Evolutionary conservation across 257 asterid species (phyloP).

Genomic region (Voacanga thouarsii): DNA sequence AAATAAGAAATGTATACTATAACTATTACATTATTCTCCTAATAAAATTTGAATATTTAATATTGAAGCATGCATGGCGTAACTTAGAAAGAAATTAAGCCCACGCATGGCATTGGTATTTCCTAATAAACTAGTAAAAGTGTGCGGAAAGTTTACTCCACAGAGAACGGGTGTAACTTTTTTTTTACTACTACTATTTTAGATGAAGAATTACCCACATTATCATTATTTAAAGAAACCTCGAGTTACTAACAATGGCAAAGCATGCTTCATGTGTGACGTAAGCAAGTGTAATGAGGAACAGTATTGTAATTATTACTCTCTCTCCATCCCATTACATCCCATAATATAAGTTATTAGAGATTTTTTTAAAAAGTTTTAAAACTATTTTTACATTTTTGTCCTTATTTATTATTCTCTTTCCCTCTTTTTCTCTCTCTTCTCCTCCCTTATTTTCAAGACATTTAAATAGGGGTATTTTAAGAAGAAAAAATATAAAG

Average conservation of each 20-base stretch:
- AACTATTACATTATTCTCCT: not conserved
- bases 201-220: not conserved
- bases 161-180: slow-evolving; percentile 7
- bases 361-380: no score
- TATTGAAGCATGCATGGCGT: not conserved
- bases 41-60: not conserved
- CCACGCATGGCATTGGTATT: slow-evolving; percentile 4
- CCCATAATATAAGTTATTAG: no score
- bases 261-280: slow-evolving; percentile 37
- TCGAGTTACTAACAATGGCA: slow-evolving; percentile 29
- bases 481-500: no score
- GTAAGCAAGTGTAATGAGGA: slow-evolving; percentile 10
- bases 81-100: not conserved
- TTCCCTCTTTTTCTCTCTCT: no score
- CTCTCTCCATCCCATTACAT: no score
- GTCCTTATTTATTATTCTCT: no score
- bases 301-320: no score
- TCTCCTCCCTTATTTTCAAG: no score
- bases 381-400: no score
- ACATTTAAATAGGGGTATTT: no score
- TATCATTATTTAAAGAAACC: slow-evolving; percentile 10
- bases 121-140: not conserved
- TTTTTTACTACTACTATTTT: not conserved
- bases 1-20: no score
- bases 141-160: slow-evolving; percentile 6